A percentile compares a stretch with the other conserved stretches of the same genome.
These are phyloP conservation scores for Venturia effusa DNA, from an alignment of 2,329 filamentous ascomycete genomes.

Conservation along the genomic window DNA sequence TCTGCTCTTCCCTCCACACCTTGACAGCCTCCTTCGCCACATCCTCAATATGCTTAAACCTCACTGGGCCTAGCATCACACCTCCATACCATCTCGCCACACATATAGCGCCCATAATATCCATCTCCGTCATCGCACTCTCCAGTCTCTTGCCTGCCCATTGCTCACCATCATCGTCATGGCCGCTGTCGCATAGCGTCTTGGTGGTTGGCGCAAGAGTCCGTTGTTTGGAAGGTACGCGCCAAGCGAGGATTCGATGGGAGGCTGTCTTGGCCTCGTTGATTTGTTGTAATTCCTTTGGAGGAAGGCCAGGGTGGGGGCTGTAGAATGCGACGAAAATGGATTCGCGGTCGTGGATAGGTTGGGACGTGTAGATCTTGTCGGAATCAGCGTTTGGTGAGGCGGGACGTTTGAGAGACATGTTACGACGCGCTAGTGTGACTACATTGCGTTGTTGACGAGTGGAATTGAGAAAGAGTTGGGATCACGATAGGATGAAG, in stretches of 20 bases:
- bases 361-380: conserved; percentile 23
- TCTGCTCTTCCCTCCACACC: conserved; percentile 25
- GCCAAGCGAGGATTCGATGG: conserved; percentile 42
- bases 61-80: conserved; percentile 39
- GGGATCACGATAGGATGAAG: neutral
- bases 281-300: conserved; percentile 29
- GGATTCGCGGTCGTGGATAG: conserved; percentile 40
- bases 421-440: neutral
- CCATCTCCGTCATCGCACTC: conserved; percentile 34
- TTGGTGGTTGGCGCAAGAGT: conserved; percentile 26
- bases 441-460: neutral
- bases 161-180: conserved; percentile 45
- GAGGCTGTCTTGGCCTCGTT: conserved; percentile 35
- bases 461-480: neutral
- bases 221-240: conserved; percentile 35
- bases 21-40: conserved; percentile 37
- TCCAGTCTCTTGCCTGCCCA: conserved; percentile 38
- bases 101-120: conserved; percentile 36
- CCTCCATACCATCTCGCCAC: conserved; percentile 47
- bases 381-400: neutral
- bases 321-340: conserved; percentile 42
- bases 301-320: conserved; percentile 23
- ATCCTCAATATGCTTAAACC: conserved; percentile 43
- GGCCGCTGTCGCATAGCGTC: conserved; percentile 28
- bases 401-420: neutral